Percentiles rank a stretch among this genome's conserved stretches.
Conservation (phyloP, 2,329 filamentous ascomycete genomes). For the Colletotrichum costaricense region DNA sequence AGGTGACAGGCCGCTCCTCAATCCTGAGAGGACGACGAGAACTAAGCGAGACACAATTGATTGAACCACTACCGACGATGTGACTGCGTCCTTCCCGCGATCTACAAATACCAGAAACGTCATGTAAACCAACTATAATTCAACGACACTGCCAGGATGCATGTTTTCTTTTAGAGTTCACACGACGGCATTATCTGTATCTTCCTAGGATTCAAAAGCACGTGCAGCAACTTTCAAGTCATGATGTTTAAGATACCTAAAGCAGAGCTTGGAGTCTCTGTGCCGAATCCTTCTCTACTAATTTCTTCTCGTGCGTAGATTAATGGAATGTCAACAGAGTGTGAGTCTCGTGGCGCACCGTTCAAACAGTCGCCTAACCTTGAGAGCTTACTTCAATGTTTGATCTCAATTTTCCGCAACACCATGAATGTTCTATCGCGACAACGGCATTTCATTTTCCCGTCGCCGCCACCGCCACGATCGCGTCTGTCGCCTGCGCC, state of each 20-base stretch:
- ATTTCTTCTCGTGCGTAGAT: too few relatives aligned
- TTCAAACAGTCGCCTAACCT: too few relatives aligned
- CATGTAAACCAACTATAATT: neutral
- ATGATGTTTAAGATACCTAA: too few relatives aligned
- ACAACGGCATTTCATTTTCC: neutral
- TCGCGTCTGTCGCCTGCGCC: neutral
- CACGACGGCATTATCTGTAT: neutral
- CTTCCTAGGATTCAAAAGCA: too few relatives aligned
- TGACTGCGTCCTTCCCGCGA: neutral
- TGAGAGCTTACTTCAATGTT: neutral
- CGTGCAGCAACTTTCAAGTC: neutral
- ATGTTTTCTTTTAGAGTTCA: too few relatives aligned
- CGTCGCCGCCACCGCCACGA: neutral
- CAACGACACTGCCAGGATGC: neutral
- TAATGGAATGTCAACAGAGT: too few relatives aligned
- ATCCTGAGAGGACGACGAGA: neutral
- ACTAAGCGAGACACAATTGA: neutral
- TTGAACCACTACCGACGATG: neutral
- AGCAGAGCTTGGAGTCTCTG: too few relatives aligned
- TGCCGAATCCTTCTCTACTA: too few relatives aligned
- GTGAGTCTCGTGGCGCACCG: too few relatives aligned
- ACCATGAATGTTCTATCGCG: neutral
- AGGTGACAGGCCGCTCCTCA: neutral
- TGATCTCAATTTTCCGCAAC: neutral
- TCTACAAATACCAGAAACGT: neutral